Percentiles rank a stretch among this genome's conserved stretches.
These are phyloP conservation scores for Strombidium stylifer DNA, from an alignment of 73 alveolate genomes.

Conservation along the genomic window DNA sequence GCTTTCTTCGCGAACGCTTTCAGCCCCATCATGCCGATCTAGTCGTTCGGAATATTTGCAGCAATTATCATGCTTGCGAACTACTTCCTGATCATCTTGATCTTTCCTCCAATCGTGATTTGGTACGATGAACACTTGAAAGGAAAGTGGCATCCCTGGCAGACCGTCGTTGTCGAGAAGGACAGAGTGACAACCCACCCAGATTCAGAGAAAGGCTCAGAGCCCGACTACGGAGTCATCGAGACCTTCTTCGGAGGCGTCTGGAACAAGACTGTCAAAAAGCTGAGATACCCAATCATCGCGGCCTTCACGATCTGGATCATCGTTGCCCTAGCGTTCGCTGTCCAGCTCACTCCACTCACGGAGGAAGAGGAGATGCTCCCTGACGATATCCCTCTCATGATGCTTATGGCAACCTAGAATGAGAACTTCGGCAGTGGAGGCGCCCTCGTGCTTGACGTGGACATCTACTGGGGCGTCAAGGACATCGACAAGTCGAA, in stretches of 20 bases:
- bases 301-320: not conserved
- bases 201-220: not conserved
- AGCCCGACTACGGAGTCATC: too few relatives aligned
- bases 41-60: constrained; percentile 49
- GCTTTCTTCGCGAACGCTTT: constrained; percentile 42
- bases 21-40: constrained; percentile 39
- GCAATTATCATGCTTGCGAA: constrained; percentile 3
- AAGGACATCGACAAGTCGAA: not conserved
- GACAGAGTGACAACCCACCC: not conserved
- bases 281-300: not conserved
- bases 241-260: not conserved
- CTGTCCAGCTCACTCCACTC: not conserved
- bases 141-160: too few relatives aligned
- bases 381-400: not conserved
- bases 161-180: not conserved
- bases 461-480: not conserved
- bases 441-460: not conserved
- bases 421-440: not conserved
- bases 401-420: not conserved
- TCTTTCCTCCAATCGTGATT: constrained; percentile 9
- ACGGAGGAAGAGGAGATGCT: not conserved
- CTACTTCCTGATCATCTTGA: constrained; percentile 10
- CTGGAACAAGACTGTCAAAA: not conserved
- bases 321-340: not conserved
- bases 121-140: constrained; percentile 21